These are phyloP conservation scores for Chlorella sp. DNA, from an alignment of 139 green algal species.

Conservation along the genomic window DNA sequence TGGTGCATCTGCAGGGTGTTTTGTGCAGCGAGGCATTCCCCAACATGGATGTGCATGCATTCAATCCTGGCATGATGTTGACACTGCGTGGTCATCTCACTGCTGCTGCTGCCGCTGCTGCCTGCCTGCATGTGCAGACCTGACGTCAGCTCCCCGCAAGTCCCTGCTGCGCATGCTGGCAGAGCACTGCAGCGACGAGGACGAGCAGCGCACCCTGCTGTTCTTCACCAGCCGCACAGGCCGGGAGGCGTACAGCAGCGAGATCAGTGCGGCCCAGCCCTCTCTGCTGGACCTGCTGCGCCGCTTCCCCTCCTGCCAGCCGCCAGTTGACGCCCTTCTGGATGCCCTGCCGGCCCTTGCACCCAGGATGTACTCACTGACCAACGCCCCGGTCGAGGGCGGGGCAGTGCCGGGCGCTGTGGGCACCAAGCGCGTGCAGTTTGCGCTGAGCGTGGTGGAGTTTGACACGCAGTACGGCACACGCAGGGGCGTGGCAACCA, in stretches of 20 bases:
- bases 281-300: slow-evolving; percentile 77
- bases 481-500: slow-evolving; percentile 53
- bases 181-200: slow-evolving; percentile 66
- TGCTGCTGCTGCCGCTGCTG: slow-evolving; percentile 71
- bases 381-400: slow-evolving; percentile 15
- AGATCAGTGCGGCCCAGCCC: slow-evolving; percentile 55
- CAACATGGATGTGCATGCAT: too few species aligned
- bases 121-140: slow-evolving; percentile 62
- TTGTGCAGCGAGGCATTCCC: slow-evolving; percentile 45
- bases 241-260: slow-evolving; percentile 43
- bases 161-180: slow-evolving; percentile 77
- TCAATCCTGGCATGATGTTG: too few species aligned
- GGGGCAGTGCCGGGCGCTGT: too few species aligned
- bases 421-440: too few species aligned
- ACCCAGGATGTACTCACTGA: slow-evolving; percentile 87
- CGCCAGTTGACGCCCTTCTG: slow-evolving; percentile 70
- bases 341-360: slow-evolving; percentile 70
- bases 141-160: slow-evolving; percentile 70
- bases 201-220: slow-evolving; percentile 47
- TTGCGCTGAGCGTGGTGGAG: slow-evolving; percentile 75
- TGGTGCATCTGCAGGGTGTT: too few species aligned
- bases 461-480: slow-evolving; percentile 49
- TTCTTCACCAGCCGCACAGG: slow-evolving; percentile 30
- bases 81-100: too few species aligned
- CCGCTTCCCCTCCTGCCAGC: slow-evolving; percentile 66